phyloP scores from a whole-genome alignment of 768 basidiomycete genomes.

The Kondoa malvinella region DNA sequence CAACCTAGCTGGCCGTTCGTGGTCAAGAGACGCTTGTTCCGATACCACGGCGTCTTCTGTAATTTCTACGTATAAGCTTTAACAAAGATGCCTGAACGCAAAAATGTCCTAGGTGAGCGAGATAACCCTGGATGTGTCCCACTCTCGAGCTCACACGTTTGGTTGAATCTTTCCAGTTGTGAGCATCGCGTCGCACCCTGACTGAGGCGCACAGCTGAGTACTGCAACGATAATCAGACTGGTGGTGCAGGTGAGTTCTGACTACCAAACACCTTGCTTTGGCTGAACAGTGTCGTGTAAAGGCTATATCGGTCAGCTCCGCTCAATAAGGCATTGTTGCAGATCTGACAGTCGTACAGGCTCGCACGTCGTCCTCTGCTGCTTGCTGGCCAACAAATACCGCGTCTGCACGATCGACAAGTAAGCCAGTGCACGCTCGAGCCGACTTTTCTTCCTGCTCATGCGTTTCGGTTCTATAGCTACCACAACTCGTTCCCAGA shows the following conservation, averaged over 20 bases:
- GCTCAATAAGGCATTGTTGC: not conserved
- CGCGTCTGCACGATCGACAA: constrained; percentile 79
- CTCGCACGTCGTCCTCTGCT: constrained; percentile 75
- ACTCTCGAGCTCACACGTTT: too few species aligned
- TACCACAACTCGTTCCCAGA: constrained; percentile 72
- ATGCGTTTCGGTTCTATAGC: constrained; percentile 44
- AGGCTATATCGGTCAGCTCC: constrained; percentile 16
- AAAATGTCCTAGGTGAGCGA: not conserved
- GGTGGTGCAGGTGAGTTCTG: constrained; percentile 13
- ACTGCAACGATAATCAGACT: too few species aligned
- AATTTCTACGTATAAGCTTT: not conserved
- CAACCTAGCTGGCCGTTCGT: not conserved
- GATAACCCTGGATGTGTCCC: too few species aligned
- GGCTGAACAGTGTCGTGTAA: not conserved
- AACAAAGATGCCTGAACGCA: not conserved
- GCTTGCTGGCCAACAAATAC: constrained; percentile 73
- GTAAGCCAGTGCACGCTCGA: constrained; percentile 10
- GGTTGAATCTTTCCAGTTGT: too few species aligned
- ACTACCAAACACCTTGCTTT: not conserved
- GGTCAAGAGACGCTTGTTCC: not conserved
- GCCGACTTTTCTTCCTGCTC: not conserved
- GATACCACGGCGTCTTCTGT: too few species aligned
- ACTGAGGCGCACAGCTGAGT: too few species aligned
- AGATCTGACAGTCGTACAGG: constrained; percentile 38
- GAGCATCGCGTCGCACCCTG: too few species aligned